Conservation (phyloP, 1,139 yeast genomes). For the Geotrichum klebahnii region DNA sequence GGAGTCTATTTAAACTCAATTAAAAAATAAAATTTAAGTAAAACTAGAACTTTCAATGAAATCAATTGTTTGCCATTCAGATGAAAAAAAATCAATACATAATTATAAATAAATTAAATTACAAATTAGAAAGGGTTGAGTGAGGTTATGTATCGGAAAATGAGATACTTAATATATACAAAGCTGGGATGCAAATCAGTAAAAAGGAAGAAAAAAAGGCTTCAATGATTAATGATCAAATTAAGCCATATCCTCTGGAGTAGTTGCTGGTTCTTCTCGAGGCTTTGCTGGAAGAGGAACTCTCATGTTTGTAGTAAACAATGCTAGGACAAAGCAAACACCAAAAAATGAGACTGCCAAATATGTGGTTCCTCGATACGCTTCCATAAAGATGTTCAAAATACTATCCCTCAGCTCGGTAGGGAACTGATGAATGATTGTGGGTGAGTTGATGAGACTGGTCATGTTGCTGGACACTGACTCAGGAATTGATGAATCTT, state of each 20-base stretch:
- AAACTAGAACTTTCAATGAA: too few relatives aligned
- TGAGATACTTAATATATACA: too few relatives aligned
- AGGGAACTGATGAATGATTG: conserved; percentile 1
- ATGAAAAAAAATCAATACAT: too few relatives aligned
- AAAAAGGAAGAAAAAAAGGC: too few relatives aligned
- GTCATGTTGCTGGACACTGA: not conserved
- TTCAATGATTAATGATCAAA: not conserved
- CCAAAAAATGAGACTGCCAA: conserved; percentile 26
- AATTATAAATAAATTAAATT: too few relatives aligned
- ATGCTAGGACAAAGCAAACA: conserved; percentile 22
- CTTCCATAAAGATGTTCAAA: conserved; percentile 25
- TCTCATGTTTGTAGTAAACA: conserved; percentile 28
- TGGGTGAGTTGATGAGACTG: not conserved
- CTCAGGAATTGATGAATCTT: not conserved
- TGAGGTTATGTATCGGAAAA: too few relatives aligned
- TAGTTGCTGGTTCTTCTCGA: too few relatives aligned
- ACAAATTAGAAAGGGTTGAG: too few relatives aligned
- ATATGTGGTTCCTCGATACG: conserved; percentile 29
- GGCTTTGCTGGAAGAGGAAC: conserved; percentile 20
- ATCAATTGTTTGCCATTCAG: too few relatives aligned
- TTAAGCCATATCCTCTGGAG: not conserved
- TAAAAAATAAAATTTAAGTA: too few relatives aligned
- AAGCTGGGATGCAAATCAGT: too few relatives aligned
- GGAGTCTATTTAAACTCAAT: too few relatives aligned
- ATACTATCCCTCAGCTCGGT: not conserved